These are phyloP conservation scores for Spinellus fusiger DNA, from an alignment of 192 early-diverging fungal genomes.

Conservation along the genomic window DNA sequence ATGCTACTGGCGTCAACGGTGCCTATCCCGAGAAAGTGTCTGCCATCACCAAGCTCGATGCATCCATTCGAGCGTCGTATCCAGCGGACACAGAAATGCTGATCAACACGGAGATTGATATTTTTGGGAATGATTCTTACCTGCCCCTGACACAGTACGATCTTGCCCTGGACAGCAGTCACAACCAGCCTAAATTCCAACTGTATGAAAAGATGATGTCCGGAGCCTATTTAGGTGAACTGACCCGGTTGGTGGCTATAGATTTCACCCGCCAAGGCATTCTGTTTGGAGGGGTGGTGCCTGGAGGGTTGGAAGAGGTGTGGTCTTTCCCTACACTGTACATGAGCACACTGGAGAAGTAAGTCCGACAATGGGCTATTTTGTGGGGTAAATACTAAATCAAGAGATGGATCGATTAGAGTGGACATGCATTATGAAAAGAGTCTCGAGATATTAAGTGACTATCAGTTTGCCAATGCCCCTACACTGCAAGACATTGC, in stretches of 20 bases:
- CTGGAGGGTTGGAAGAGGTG: conserved; percentile 48
- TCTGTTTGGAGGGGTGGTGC: conserved; percentile 64
- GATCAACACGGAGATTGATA: conserved; percentile 95
- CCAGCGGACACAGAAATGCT: conserved; percentile 70
- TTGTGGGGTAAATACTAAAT: too few relatives aligned
- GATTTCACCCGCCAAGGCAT: conserved; percentile 78
- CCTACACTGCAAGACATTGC: conserved; percentile 63
- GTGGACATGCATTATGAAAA: conserved; percentile 58
- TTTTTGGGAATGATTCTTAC: conserved; percentile 67
- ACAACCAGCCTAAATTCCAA: conserved; percentile 76
- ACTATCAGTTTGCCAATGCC: conserved; percentile 43
- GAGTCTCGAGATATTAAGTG: conserved; percentile 55
- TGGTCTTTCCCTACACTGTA: conserved; percentile 51
- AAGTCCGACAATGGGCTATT: too few relatives aligned
- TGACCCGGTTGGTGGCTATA: conserved; percentile 71
- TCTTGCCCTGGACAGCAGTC: conserved; percentile 70
- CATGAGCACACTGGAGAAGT: conserved; percentile 37
- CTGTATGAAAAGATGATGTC: conserved; percentile 96
- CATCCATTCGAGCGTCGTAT: conserved; percentile 32
- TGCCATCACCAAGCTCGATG: conserved; percentile 70
- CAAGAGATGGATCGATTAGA: conserved; percentile 46
- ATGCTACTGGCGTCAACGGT: conserved; percentile 96
- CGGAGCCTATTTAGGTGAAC: conserved; percentile 91
- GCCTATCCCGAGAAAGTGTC: conserved; percentile 83
- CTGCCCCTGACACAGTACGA: conserved; percentile 88